phyloP scores from a whole-genome alignment of 768 basidiomycete genomes.

The Terana coerulea region DNA sequence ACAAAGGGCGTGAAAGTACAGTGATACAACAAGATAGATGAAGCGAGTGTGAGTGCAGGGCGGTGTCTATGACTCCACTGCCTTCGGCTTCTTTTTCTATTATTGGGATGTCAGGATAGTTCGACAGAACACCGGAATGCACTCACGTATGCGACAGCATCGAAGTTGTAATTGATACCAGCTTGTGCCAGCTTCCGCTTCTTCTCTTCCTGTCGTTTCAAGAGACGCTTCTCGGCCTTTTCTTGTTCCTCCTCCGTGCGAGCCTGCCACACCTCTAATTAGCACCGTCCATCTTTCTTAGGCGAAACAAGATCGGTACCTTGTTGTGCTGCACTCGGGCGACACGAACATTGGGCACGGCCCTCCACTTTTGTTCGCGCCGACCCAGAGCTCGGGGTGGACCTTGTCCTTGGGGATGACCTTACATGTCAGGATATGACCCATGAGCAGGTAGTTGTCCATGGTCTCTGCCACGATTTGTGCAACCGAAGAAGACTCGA shows the following conservation, averaged over 20 bases:
- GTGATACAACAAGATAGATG: too few relatives aligned
- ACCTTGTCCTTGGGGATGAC: constrained; percentile 85
- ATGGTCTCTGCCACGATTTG: constrained; percentile 97
- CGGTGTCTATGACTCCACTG: too few relatives aligned
- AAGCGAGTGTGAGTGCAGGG: too few relatives aligned
- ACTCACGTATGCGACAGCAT: constrained; percentile 80
- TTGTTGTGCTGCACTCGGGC: constrained; percentile 78
- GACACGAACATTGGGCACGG: constrained; percentile 69
- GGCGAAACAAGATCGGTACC: constrained; percentile 36
- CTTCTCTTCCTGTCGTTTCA: constrained; percentile 73
- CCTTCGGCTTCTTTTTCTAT: too few relatives aligned
- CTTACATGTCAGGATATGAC: constrained; percentile 90
- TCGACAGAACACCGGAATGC: too few relatives aligned
- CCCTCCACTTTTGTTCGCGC: constrained; percentile 91
- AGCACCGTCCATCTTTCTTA: not conserved
- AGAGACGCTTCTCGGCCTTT: constrained; percentile 60
- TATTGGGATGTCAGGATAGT: too few relatives aligned
- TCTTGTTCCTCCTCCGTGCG: constrained; percentile 70
- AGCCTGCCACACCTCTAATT: constrained; percentile 37
- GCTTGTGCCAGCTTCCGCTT: constrained; percentile 74
- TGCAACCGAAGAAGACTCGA: constrained; percentile 84
- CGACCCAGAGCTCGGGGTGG: constrained; percentile 93
- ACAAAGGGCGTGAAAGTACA: too few relatives aligned
- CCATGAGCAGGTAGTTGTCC: constrained; percentile 96
- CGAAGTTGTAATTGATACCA: constrained; percentile 88